Evolutionary conservation across 805 yeast genomes (phyloP).

Genomic region (Yamadazyma kitorensis): DNA sequence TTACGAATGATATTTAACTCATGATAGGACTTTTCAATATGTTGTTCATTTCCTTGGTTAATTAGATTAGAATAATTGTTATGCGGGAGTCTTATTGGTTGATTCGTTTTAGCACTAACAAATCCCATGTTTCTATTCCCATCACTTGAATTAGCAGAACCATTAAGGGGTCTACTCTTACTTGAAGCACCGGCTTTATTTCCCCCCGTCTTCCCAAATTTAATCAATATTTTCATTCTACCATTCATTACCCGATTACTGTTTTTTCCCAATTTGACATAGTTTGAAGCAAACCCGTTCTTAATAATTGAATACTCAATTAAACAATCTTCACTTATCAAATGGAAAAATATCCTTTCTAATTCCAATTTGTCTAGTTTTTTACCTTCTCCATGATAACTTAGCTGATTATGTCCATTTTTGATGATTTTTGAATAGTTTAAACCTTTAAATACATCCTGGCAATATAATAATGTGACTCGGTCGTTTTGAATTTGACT

Average conservation of each 20-base stretch:
- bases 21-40: slow-evolving; percentile 25
- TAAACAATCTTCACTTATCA: slow-evolving; percentile 63
- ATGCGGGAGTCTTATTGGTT: slow-evolving; percentile 19
- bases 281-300: slow-evolving; percentile 77
- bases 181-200: slow-evolving; percentile 1
- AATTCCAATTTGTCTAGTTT: slow-evolving; percentile 61
- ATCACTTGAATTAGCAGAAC: background rate
- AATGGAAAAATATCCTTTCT: slow-evolving; percentile 78
- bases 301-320: slow-evolving; percentile 72
- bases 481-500: slow-evolving; percentile 50
- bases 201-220: slow-evolving; percentile 28
- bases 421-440: slow-evolving; percentile 56
- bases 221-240: slow-evolving; percentile 46
- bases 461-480: slow-evolving; percentile 77
- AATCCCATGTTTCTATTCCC: slow-evolving; percentile 7
- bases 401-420: slow-evolving; percentile 57
- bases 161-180: background rate
- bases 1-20: slow-evolving; percentile 43
- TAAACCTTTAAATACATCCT: slow-evolving; percentile 79
- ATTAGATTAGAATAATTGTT: slow-evolving; percentile 15
- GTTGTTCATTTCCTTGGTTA: slow-evolving; percentile 18
- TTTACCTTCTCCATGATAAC: slow-evolving; percentile 72
- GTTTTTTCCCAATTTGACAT: slow-evolving; percentile 61
- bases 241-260: slow-evolving; percentile 49
- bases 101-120: slow-evolving; percentile 14